Percentiles rank a stretch among this genome's conserved stretches.
Conservation (phyloP, 2,329 filamentous ascomycete genomes). For the Aspergillus sp. region DNA sequence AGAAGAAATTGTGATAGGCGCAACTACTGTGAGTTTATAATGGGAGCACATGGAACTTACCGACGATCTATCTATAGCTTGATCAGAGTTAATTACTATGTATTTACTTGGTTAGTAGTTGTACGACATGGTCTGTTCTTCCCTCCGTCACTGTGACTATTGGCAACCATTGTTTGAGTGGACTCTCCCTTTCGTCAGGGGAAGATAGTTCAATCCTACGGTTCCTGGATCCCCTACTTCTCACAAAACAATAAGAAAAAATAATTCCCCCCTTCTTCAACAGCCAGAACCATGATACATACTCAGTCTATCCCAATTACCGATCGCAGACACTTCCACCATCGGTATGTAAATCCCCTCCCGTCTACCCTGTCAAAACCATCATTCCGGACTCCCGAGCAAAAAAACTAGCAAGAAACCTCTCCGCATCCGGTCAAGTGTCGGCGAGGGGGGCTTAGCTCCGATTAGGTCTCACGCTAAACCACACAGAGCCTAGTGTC, state of each 20-base stretch:
- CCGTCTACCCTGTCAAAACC: background rate
- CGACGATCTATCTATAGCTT: background rate
- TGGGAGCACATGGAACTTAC: background rate
- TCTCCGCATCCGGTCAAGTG: constrained; percentile 5
- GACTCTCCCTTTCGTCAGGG: background rate
- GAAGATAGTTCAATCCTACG: too few relatives aligned
- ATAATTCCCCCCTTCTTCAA: background rate
- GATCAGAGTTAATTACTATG: background rate
- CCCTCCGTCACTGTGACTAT: constrained; percentile 4
- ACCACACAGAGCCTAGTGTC: background rate
- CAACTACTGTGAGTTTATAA: background rate
- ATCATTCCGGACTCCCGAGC: background rate
- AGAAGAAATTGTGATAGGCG: background rate
- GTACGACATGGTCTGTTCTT: constrained; percentile 1
- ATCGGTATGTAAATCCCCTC: background rate
- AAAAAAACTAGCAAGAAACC: too few relatives aligned
- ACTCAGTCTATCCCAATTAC: background rate
- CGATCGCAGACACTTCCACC: too few relatives aligned
- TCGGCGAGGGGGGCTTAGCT: constrained; percentile 1
- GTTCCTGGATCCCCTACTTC: background rate
- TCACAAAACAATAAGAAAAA: too few relatives aligned
- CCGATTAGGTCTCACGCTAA: background rate
- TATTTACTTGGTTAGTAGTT: too few relatives aligned
- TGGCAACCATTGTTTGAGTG: background rate
- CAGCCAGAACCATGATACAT: too few relatives aligned